Conservation (phyloP, 192 early-diverging fungal genomes). For the Entophlyctis luteolus region DNA sequence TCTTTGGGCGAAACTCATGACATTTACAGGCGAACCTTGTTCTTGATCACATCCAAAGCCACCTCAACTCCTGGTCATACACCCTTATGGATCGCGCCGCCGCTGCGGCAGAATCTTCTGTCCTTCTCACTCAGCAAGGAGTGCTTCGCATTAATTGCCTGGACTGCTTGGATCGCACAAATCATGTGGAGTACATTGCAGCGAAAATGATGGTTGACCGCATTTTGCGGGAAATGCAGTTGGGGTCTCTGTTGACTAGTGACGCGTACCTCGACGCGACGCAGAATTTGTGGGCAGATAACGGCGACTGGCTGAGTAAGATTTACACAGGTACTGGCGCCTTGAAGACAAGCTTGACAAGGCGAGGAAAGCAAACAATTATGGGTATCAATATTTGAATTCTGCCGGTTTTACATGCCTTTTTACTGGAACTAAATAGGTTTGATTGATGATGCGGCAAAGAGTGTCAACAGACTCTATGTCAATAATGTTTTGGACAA, state of each 20-base stretch:
- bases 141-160: constrained; percentile 87
- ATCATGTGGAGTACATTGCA: constrained; percentile 66
- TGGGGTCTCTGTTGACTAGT: not conserved
- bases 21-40: not conserved
- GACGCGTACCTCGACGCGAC: constrained; percentile 35
- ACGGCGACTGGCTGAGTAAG: constrained; percentile 86
- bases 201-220: constrained; percentile 31
- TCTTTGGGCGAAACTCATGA: too few relatives aligned
- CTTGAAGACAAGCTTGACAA: constrained; percentile 82
- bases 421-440: constrained; percentile 36
- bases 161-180: constrained; percentile 86
- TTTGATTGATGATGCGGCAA: constrained; percentile 86
- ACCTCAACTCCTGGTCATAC: constrained; percentile 42
- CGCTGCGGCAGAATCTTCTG: constrained; percentile 45
- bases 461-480: constrained; percentile 87
- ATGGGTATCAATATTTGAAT: constrained; percentile 35
- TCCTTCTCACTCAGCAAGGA: constrained; percentile 71
- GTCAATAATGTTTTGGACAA: constrained; percentile 97
- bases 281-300: constrained; percentile 61
- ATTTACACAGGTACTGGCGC: constrained; percentile 98
- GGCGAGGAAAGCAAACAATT: constrained; percentile 83
- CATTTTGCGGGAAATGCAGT: not conserved
- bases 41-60: not conserved
- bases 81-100: not conserved
- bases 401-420: not conserved